A percentile compares a stretch with the other conserved stretches of the same genome.
Evolutionary conservation across 2,329 filamentous ascomycete species (phyloP).

Genomic region (Epichloe sp.): DNA sequence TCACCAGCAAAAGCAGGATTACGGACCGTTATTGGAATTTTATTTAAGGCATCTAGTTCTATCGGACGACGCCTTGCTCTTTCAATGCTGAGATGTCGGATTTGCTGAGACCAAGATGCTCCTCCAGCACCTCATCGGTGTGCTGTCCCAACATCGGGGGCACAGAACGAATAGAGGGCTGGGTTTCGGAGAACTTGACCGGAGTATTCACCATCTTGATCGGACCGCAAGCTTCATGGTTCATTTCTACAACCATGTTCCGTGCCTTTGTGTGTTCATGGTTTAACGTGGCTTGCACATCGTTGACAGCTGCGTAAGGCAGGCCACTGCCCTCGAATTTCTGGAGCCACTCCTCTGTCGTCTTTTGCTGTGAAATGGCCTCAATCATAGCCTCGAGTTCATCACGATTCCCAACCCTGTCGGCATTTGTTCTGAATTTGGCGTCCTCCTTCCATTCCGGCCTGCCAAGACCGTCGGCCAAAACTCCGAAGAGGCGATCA

Average conservation of each 20-base stretch:
- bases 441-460: conserved; percentile 48
- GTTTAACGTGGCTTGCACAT: conserved; percentile 71
- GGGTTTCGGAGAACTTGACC: conserved; percentile 81
- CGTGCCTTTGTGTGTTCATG: conserved; percentile 77
- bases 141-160: conserved; percentile 83
- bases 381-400: conserved; percentile 73
- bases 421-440: conserved; percentile 47
- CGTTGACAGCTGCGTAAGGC: conserved; percentile 88
- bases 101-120: conserved; percentile 46
- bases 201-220: conserved; percentile 90
- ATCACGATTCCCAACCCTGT: conserved; percentile 56
- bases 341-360: conserved; percentile 77
- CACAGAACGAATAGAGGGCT: conserved; percentile 59
- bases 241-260: conserved; percentile 78
- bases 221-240: conserved; percentile 70
- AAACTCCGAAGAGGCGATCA: conserved; percentile 51
- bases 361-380: conserved; percentile 56
- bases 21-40: background rate
- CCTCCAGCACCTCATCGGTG: conserved; percentile 61
- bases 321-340: conserved; percentile 82
- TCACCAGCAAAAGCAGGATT: background rate
- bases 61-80: conserved; percentile 52
- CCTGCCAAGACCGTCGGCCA: conserved; percentile 46
- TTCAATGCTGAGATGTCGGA: conserved; percentile 49
- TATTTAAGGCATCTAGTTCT: conserved; percentile 7